Base-by-base conservation (phyloP, 2,329 filamentous ascomycete species). In the Fusarium begoniae region DNA sequence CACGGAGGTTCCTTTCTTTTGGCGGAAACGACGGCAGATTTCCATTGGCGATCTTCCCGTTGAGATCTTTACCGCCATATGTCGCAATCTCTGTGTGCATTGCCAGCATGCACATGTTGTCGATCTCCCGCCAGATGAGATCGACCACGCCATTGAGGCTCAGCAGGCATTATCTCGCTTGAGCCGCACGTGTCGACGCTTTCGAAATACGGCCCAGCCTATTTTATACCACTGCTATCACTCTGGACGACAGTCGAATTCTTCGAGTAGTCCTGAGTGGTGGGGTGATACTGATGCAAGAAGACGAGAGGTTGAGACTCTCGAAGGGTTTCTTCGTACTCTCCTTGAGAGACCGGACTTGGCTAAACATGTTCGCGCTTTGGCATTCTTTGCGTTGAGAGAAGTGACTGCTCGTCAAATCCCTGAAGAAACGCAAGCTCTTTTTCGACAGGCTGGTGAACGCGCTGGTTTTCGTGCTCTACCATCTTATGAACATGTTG, bases 11-110 rank as follows among this genome's bases (percentile, higher is more conserved):
- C 62, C 69, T 43, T 57, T 68, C 51, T 68, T 61, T 26, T 68
- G 64, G 62, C 61, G 62, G 12, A 74, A 68, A 32, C 66, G 48
- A 30, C 61, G 70, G 18, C 62, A 60, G 17, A 62, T 71, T 51
- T 78, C 75, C 22, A 74, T 79, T 8, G 64, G 63, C 2, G 65
- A 75, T 59, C 62, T 79, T 9, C 77, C 77, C 20, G 73, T 74
- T 11, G 77, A 79, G 74, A 79, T 79, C 53, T 64, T 79, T 32
- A 68, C 77, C 30, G 51, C 75, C n/a, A 77, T 79, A 38, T 79
- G 77, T 28, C 73, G 73, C 28, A 75, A 78, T 47, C 63, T 79
- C 18, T 79, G 77, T 63, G 69, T 73, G 32, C 77, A 79, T 54
- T 79, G 77, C 30, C 77, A 75, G 14, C 67, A 72, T 37, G 54